phyloP scores from a whole-genome alignment of 148 eudicot genomes.

The Arbutus unedo region DNA sequence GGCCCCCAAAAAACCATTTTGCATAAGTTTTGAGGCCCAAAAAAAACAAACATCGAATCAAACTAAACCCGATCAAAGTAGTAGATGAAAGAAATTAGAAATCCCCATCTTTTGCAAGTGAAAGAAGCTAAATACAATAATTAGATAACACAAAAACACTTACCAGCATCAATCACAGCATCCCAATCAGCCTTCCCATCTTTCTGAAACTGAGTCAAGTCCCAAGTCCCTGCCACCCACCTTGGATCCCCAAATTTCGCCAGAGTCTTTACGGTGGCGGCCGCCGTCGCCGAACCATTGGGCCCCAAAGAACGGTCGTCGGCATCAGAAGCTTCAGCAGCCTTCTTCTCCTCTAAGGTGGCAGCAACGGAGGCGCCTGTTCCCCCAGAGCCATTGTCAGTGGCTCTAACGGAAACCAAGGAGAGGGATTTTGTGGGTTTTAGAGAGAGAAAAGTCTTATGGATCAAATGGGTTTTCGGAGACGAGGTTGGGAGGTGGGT shows the following conservation, averaged over 20 bases:
- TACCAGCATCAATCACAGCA: constrained; percentile 96
- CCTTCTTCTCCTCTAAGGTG: constrained; percentile 31
- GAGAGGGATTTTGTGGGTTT: constrained; percentile 33
- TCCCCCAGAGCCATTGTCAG: constrained; percentile 55
- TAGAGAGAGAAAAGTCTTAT: constrained; percentile 35
- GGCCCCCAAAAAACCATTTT: not conserved
- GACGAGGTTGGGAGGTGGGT: constrained; percentile 31
- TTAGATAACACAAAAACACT: not conserved
- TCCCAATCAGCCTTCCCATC: constrained; percentile 81
- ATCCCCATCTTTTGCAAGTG: not conserved
- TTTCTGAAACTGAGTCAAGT: constrained; percentile 64
- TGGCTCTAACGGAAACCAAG: constrained; percentile 23
- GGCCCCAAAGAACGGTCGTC: constrained; percentile 27
- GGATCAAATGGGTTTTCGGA: constrained; percentile 39
- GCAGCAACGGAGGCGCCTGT: constrained; percentile 19
- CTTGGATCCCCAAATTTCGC: constrained; percentile 48
- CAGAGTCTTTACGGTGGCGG: constrained; percentile 12
- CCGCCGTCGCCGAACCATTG: constrained; percentile 29
- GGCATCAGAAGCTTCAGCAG: constrained; percentile 33
- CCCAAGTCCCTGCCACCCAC: constrained; percentile 92
- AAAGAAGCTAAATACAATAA: not conserved
- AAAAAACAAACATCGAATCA: not conserved
- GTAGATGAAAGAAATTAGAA: not conserved
- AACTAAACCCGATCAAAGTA: not conserved
- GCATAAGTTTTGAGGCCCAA: not conserved